phyloP scores from a whole-genome alignment of 148 eudicot species.

The Vaccinium macrocarpon region DNA sequence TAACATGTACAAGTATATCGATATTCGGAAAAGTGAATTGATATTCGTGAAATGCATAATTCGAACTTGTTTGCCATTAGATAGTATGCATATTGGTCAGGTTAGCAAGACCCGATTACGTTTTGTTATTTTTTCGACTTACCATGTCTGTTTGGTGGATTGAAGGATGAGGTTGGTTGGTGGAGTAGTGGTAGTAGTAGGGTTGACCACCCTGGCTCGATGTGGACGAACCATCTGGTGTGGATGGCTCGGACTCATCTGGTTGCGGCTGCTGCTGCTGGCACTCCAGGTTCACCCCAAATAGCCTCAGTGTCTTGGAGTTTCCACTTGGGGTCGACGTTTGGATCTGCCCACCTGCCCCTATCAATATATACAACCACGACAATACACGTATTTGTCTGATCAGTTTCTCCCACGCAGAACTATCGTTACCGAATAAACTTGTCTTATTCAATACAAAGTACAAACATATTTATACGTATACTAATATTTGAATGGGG shows the following conservation, averaged over 20 bases:
- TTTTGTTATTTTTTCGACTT: neutral
- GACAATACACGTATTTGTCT: too few relatives aligned
- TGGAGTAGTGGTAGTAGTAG: constrained; percentile 23
- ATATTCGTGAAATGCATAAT: too few relatives aligned
- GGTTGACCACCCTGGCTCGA: constrained; percentile 44
- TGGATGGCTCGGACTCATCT: constrained; percentile 38
- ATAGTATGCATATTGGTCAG: too few relatives aligned
- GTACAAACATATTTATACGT: too few relatives aligned
- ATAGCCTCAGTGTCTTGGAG: constrained; percentile 58
- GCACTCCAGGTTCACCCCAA: constrained; percentile 79
- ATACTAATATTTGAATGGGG: too few relatives aligned
- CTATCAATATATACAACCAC: constrained; percentile 12
- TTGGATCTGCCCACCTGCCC: constrained; percentile 22
- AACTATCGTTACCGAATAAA: too few relatives aligned
- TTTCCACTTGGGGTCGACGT: constrained; percentile 22
- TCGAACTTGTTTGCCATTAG: too few relatives aligned
- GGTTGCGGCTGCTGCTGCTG: constrained; percentile 28
- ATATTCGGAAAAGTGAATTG: too few relatives aligned
- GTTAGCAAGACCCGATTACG: too few relatives aligned
- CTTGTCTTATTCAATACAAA: too few relatives aligned
- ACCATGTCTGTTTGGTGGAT: constrained; percentile 42
- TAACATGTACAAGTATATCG: too few relatives aligned
- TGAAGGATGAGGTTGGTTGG: constrained; percentile 24
- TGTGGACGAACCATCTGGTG: constrained; percentile 42
- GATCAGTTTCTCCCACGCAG: too few relatives aligned